Base-by-base conservation (phyloP, 148 eudicot genomes). In the Camellia lanceoleosa region DNA sequence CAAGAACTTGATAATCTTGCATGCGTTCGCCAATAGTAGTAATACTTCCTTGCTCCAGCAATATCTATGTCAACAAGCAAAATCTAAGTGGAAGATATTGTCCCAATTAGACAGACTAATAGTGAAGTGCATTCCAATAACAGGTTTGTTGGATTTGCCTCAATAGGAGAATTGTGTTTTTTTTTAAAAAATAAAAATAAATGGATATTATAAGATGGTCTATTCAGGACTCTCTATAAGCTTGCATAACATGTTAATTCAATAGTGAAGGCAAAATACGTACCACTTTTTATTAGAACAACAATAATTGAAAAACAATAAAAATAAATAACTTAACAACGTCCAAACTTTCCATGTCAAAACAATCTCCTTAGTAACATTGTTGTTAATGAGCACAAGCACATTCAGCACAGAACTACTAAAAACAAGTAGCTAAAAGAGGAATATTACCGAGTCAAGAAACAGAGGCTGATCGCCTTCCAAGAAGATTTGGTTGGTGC, bases 1-100 rank as follows among this genome's bases (percentile, higher is more conserved):
- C 99, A 82, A 94, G 86, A 74, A 92, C 93, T 88, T 93, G 97
- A 85, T 96, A 93, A 75, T 87, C 94, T 77, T 93, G 89, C 93
- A 96, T 87, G 70, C 93, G 91, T 56, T 91, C 93, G 77, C 87
- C 82, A 77, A 96, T 87, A 79, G 84, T 74, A 68, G 82, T 79
- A 66, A 80, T 79, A 70, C 77, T 83, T 75, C 90, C 93, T 81
- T 91, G 89, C 87, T 93, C 93, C 54, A 96, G 82, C 82, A 96
- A 81, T 71, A 90, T 87, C 99, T 95, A 87, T 65, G 62, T 38
- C 76, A 79, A 59, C 65, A 72, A 51, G 15, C 0, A 19, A 79
- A 66, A 71, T 30, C 38, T 30, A 30, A 30, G 38, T 30, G 38
- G 15, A 20, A 15, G 56, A 19, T 43, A 13, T 54, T 56, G 15